Base-by-base conservation (phyloP, 306 rosid species). In the Alnus rubra region DNA sequence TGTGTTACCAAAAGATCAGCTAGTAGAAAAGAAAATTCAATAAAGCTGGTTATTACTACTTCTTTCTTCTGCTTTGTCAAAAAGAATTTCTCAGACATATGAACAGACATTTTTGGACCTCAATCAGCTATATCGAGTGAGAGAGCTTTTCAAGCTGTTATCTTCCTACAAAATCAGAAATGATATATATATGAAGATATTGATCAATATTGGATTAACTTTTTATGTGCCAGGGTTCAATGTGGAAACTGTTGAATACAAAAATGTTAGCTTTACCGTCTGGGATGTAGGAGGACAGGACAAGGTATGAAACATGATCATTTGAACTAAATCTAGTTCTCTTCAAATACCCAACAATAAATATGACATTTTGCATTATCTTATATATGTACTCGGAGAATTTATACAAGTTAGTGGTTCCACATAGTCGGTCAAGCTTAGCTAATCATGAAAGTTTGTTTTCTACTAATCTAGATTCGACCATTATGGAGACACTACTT, bases 271-370 rank as follows among this genome's bases (percentile, higher is more conserved):
- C 87, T 94, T 92, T 87, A 94, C 97, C 28, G 97, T 94, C 1
- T 94, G 97, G 97, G 97, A 94, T 78, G 96, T 94, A 2, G 98
- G 98, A 89, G 97, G 98, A 58, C 98, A 92, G 59, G 97, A 94
- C 75, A 92, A 90, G 94, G 96, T 92, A 80, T 18, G 23, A 18
- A 39, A 48, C 16, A 1, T 71, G 63, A 74, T 65, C 79, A 55
- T 44, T 76, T 50, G 53, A 54, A 35, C n/a, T 52, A 49, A 11
- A 3, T 23, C 48, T 55, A 23, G n/a, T 33, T 18, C 47, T 56
- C 28, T 78, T 9, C 1, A 2, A 4, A 48, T 44, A 44, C 52
- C 35, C 4, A 69, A 13, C 9, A n/a, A 11, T 13, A 13, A 48
- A 70, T 11, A 45, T n/a, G 42, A 48, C 16, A 48, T 48, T 45